These are phyloP conservation scores for Colletotrichum kahawae DNA, from an alignment of 2,329 filamentous ascomycete genomes.

Conservation along the genomic window DNA sequence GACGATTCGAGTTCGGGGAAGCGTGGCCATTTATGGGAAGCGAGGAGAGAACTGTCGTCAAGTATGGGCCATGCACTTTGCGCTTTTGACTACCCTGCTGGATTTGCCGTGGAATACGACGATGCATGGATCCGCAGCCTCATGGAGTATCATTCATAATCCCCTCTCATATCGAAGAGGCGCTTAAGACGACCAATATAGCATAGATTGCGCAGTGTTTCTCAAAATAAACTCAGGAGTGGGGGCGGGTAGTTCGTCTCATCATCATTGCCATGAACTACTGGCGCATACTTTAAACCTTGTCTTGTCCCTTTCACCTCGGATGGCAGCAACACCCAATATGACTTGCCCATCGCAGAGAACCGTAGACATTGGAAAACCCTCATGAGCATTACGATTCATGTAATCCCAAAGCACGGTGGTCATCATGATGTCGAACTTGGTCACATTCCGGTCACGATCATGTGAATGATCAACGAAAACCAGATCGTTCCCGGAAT, in stretches of 20 bases:
- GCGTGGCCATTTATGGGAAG: no score
- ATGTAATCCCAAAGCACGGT: not conserved
- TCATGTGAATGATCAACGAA: not conserved
- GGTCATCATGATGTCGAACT: not conserved
- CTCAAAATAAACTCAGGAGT: not conserved
- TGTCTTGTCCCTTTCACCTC: not conserved
- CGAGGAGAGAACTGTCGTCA: no score
- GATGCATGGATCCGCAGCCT: not conserved
- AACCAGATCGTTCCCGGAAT: not conserved
- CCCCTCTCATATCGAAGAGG: not conserved
- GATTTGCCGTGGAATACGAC: not conserved
- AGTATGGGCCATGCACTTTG: no score
- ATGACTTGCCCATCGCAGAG: not conserved
- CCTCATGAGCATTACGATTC: not conserved
- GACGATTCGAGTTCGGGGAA: no score
- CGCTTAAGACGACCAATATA: not conserved
- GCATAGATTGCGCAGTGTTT: not conserved
- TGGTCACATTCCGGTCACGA: not conserved
- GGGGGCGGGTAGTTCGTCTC: not conserved
- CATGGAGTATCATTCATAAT: not conserved
- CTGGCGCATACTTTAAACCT: not conserved
- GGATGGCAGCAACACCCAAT: not conserved
- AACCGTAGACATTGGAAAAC: not conserved
- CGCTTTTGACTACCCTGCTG: not conserved
- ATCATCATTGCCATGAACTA: not conserved